phyloP scores from a whole-genome alignment of 2,329 filamentous ascomycete species.

The Ascochyta koolunga region DNA sequence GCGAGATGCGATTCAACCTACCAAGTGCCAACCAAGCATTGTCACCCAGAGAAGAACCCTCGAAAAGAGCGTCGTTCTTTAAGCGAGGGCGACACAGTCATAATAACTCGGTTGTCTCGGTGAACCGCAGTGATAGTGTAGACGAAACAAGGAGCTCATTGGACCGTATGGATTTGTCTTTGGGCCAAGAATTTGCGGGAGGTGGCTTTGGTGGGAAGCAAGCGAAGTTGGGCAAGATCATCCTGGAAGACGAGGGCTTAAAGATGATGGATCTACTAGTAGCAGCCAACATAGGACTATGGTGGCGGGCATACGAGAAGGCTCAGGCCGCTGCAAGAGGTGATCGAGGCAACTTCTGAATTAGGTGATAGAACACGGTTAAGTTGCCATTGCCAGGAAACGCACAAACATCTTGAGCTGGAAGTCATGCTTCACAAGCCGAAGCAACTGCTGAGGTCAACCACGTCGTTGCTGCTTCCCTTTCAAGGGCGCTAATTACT shows the following conservation, averaged over 20 bases:
- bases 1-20: conserved; percentile 89
- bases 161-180: conserved; percentile 69
- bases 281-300: conserved; percentile 87
- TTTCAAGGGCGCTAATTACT: neutral
- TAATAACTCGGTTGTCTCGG: conserved; percentile 37
- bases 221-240: conserved; percentile 92
- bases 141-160: conserved; percentile 42
- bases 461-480: neutral
- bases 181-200: conserved; percentile 83
- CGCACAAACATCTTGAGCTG: neutral
- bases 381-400: neutral
- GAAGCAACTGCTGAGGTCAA: neutral
- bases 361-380: too few relatives aligned
- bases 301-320: conserved; percentile 86
- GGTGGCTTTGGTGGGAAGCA: conserved; percentile 84
- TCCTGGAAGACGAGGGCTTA: conserved; percentile 84
- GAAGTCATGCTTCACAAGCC: neutral
- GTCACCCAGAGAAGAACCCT: conserved; percentile 41
- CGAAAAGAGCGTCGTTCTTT: conserved; percentile 46
- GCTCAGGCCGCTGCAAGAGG: conserved; percentile 18
- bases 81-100: conserved; percentile 37
- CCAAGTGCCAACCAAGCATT: conserved; percentile 59
- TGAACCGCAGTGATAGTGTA: conserved; percentile 20
- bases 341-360: conserved; percentile 12
- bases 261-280: conserved; percentile 96